Percentiles rank a stretch among this genome's conserved stretches.
phyloP scores from a whole-genome alignment of 2,329 filamentous ascomycete genomes.

The Dothistroma septosporum region DNA sequence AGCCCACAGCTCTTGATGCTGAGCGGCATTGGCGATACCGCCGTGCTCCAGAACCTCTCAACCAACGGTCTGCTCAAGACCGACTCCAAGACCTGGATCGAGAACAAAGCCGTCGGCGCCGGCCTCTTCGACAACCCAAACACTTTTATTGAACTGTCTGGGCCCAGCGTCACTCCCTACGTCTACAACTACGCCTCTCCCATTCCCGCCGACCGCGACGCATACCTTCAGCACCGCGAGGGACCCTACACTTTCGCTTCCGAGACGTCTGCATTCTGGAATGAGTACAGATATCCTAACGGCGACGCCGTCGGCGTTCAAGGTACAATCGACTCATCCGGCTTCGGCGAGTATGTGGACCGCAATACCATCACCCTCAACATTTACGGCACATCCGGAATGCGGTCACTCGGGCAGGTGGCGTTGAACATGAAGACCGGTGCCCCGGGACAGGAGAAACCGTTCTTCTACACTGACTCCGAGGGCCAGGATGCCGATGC shows the following conservation, averaged over 20 bases:
- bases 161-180: constrained; percentile 50
- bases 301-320: constrained; percentile 45
- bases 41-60: constrained; percentile 47
- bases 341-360: constrained; percentile 47
- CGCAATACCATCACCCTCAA: constrained; percentile 54
- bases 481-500: constrained; percentile 43
- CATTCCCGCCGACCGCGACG: constrained; percentile 38
- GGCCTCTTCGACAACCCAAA: constrained; percentile 51
- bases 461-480: constrained; percentile 49
- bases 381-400: constrained; percentile 54
- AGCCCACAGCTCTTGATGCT: constrained; percentile 63
- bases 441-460: constrained; percentile 50
- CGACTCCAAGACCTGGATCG: constrained; percentile 43
- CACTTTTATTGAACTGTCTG: constrained; percentile 48
- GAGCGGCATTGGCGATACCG: constrained; percentile 57
- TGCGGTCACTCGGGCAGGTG: constrained; percentile 49
- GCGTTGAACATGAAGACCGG: constrained; percentile 53
- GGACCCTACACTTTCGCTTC: constrained; percentile 54
- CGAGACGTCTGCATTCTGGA: constrained; percentile 54
- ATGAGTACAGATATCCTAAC: constrained; percentile 51
- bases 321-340: constrained; percentile 51
- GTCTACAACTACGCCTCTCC: constrained; percentile 47
- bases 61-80: constrained; percentile 35
- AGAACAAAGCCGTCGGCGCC: constrained; percentile 48
- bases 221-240: constrained; percentile 48